Evolutionary conservation across 305 asterid species (phyloP).

Genomic region (Stenogyne calaminthoides): DNA sequence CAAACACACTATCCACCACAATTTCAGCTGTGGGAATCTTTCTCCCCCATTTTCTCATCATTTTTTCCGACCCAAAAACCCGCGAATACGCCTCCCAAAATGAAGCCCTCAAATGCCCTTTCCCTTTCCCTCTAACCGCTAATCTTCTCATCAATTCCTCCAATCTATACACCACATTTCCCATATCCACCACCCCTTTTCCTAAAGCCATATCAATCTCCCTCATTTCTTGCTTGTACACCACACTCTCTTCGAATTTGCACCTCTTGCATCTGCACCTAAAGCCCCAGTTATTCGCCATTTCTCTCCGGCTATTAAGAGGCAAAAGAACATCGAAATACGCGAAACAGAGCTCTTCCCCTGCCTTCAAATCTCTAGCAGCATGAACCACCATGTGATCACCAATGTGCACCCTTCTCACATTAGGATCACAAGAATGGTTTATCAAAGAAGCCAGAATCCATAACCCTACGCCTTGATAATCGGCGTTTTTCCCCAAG

Average conservation of each 20-base stretch:
- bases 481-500: constrained; percentile 59
- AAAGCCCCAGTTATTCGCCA: constrained; percentile 75
- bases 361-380: constrained; percentile 69
- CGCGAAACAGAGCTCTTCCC: constrained; percentile 76
- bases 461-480: constrained; percentile 85
- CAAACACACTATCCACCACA: constrained; percentile 73
- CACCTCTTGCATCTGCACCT: constrained; percentile 72
- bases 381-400: constrained; percentile 72
- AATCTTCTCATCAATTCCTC: constrained; percentile 82
- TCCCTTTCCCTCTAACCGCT: constrained; percentile 70
- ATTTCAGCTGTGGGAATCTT: constrained; percentile 54
- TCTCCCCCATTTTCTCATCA: constrained; percentile 75
- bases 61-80: constrained; percentile 57
- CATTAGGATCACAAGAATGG: constrained; percentile 87
- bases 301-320: constrained; percentile 44
- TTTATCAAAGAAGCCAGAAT: constrained; percentile 70
- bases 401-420: constrained; percentile 75
- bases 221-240: constrained; percentile 56
- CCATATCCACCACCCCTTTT: constrained; percentile 58
- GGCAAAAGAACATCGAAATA: constrained; percentile 70
- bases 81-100: constrained; percentile 72
- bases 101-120: constrained; percentile 79
- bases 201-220: constrained; percentile 55
- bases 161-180: constrained; percentile 60
- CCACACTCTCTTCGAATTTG: constrained; percentile 45